These are phyloP conservation scores for Penicillium hesseltinei DNA, from an alignment of 2,329 filamentous ascomycete species.

Conservation along the genomic window DNA sequence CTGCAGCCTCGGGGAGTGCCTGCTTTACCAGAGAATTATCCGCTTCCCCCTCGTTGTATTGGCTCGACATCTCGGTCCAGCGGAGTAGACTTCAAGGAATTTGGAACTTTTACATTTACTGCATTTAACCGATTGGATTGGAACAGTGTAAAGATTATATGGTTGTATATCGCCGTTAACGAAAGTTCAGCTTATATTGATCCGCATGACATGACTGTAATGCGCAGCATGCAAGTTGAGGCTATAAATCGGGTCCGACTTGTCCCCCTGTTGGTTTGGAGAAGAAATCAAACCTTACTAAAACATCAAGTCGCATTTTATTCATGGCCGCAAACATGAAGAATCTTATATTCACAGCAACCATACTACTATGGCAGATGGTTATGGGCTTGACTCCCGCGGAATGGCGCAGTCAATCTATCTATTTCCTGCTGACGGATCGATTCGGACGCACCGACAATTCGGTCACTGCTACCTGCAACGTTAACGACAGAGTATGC, in stretches of 20 bases:
- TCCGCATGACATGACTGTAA: background rate
- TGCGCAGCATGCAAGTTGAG: background rate
- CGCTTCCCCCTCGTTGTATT: background rate
- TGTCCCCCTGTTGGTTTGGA: background rate
- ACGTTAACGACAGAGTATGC: slow-evolving; percentile 26
- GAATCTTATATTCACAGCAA: background rate
- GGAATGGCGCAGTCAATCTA: slow-evolving; percentile 44
- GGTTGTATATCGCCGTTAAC: background rate
- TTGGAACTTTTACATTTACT: background rate
- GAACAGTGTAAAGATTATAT: background rate
- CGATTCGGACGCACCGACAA: slow-evolving; percentile 43
- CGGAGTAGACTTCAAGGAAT: background rate
- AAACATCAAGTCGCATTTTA: background rate
- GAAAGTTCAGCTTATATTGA: background rate
- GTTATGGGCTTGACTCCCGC: slow-evolving; percentile 29
- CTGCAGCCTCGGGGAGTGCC: background rate
- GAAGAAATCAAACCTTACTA: background rate
- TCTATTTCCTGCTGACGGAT: slow-evolving; percentile 49
- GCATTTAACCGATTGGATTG: slow-evolving; percentile 2
- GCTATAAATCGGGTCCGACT: slow-evolving; percentile 3
- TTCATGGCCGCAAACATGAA: background rate
- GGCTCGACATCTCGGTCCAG: background rate
- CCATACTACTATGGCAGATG: slow-evolving; percentile 12
- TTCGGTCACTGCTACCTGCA: slow-evolving; percentile 35
- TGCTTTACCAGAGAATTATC: background rate